Evolutionary conservation across 352 stramenopile species (phyloP).

Genomic region (Saprolegnia parasitica): DNA sequence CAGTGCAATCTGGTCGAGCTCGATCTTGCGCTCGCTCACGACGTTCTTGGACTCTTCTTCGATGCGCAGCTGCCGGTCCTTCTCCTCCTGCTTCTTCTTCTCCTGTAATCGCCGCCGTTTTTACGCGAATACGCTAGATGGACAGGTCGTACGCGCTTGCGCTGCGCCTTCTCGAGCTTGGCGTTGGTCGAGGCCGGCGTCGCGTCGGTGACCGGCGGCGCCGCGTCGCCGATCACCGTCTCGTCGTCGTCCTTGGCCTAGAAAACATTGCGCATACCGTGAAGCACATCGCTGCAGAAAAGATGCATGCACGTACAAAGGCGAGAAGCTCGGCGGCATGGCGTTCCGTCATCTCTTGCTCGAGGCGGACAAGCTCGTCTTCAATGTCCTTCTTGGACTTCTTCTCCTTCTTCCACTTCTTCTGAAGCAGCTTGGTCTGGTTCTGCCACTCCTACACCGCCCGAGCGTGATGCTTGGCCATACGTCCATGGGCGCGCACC

Average conservation of each 20-base stretch:
- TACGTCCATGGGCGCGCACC: conserved; percentile 36
- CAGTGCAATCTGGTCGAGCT: conserved; percentile 61
- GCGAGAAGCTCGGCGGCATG: conserved; percentile 49
- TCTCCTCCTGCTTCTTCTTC: conserved; percentile 71
- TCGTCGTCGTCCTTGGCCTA: too few relatives aligned
- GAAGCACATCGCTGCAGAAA: neutral
- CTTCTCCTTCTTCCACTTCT: conserved; percentile 83
- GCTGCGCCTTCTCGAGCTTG: conserved; percentile 61
- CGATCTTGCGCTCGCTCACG: conserved; percentile 75
- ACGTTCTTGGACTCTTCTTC: conserved; percentile 74
- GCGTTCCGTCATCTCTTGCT: conserved; percentile 47
- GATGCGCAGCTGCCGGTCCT: conserved; percentile 63
- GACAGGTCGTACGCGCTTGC: conserved; percentile 41
- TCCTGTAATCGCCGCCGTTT: conserved; percentile 34
- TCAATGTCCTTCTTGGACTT: conserved; percentile 73
- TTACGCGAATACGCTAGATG: too few relatives aligned
- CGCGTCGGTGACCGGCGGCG: too few relatives aligned
- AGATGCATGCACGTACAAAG: conserved; percentile 26
- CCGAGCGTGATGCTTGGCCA: neutral
- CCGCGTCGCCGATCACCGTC: too few relatives aligned
- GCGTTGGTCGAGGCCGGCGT: conserved; percentile 21
- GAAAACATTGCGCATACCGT: too few relatives aligned
- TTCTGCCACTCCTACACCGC: conserved; percentile 62
- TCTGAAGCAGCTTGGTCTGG: conserved; percentile 73
- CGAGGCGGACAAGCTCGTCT: conserved; percentile 49